Conservation (phyloP, 179 eudicot species). For the Actinidia arguta region DNA sequence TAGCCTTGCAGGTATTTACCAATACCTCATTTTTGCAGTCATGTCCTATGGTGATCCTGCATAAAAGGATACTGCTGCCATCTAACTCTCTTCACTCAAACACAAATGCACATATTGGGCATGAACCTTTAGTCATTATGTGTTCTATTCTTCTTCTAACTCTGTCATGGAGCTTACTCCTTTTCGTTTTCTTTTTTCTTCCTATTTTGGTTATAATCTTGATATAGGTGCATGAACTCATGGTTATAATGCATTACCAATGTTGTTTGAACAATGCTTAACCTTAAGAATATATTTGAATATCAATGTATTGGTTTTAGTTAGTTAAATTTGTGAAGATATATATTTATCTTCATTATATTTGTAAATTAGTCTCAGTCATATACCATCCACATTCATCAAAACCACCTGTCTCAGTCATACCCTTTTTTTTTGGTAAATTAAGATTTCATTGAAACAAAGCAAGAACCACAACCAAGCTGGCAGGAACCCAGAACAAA, state of each 20-base stretch:
- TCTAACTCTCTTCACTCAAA: neutral
- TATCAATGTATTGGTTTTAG: too few relatives aligned
- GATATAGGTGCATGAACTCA: neutral
- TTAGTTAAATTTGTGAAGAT: neutral
- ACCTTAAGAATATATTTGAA: neutral
- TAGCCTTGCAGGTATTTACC: slow-evolving; percentile 77
- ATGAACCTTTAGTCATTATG: neutral
- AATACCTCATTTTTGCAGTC: neutral
- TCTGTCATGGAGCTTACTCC: neutral
- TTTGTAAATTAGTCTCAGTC: too few relatives aligned
- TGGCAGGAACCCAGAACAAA: too few relatives aligned
- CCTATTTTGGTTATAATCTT: too few relatives aligned
- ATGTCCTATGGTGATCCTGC: neutral
- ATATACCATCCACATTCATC: too few relatives aligned
- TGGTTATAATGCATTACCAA: neutral
- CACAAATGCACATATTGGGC: neutral
- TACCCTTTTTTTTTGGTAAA: too few relatives aligned
- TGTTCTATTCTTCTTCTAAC: neutral
- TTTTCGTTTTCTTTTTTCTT: neutral
- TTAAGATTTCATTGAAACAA: too few relatives aligned
- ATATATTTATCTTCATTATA: too few relatives aligned
- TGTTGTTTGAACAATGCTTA: neutral
- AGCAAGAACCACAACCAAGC: too few relatives aligned
- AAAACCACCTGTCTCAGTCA: too few relatives aligned
- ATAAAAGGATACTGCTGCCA: neutral